Conservation (phyloP, 1,139 yeast genomes). For the Magnusiomyces fungicola region DNA sequence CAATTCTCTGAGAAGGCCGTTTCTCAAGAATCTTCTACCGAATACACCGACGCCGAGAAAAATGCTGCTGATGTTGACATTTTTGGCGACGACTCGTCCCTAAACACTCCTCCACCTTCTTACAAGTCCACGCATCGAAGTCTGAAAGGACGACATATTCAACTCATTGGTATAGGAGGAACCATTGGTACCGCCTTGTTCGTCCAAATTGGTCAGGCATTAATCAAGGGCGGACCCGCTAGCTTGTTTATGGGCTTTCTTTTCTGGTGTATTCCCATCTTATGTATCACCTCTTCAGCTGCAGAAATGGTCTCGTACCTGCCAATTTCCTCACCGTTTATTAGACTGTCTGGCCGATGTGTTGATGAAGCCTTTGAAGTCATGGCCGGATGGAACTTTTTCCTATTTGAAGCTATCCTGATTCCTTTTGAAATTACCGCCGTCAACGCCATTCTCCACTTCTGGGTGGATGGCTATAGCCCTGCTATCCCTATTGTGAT, state of each 20-base stretch:
- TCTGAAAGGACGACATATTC: slow-evolving; percentile 40
- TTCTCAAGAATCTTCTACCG: neutral
- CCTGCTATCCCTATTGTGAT: slow-evolving; percentile 38
- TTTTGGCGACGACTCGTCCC: slow-evolving; percentile 5
- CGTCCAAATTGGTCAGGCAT: slow-evolving; percentile 66
- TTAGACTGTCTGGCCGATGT: slow-evolving; percentile 48
- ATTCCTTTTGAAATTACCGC: slow-evolving; percentile 80
- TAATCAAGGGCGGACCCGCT: slow-evolving; percentile 70
- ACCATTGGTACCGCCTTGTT: slow-evolving; percentile 76
- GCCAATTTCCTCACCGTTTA: slow-evolving; percentile 64
- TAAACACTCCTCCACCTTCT: slow-evolving; percentile 13
- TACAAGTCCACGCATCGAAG: slow-evolving; percentile 11
- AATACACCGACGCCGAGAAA: neutral
- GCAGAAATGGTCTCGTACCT: slow-evolving; percentile 80
- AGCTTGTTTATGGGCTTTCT: slow-evolving; percentile 61
- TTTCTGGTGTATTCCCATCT: slow-evolving; percentile 53
- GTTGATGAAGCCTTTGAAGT: slow-evolving; percentile 66
- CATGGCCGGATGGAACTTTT: slow-evolving; percentile 75
- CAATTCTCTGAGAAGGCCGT: too few species aligned
- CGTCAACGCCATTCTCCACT: slow-evolving; percentile 69
- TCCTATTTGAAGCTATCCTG: slow-evolving; percentile 65
- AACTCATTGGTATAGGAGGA: slow-evolving; percentile 76
- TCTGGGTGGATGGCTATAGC: slow-evolving; percentile 55
- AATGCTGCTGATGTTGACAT: neutral
- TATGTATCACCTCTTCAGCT: slow-evolving; percentile 60